Evolutionary conservation across 108 stramenopile species (phyloP).

Genomic region (Cyclostephanos tholiformis): DNA sequence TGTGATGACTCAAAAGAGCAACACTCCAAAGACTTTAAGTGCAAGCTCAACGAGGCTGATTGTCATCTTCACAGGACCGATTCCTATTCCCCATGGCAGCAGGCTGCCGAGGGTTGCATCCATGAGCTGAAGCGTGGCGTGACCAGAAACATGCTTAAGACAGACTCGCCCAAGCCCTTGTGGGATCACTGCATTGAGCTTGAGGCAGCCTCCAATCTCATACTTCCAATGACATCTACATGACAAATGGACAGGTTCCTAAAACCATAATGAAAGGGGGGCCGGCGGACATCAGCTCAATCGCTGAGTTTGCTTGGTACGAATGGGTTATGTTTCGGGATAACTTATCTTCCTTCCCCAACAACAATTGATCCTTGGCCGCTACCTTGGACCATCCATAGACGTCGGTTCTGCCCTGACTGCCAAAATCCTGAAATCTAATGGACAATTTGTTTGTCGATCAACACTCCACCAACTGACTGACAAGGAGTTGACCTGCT

Average conservation of each 20-base stretch:
- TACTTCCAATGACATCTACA: background rate
- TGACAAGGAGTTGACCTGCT: background rate
- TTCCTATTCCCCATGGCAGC: slow-evolving; percentile 26
- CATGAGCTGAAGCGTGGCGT: slow-evolving; percentile 34
- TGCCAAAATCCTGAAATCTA: slow-evolving; percentile 18
- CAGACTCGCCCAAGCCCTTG: slow-evolving; percentile 2
- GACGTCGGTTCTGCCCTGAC: slow-evolving; percentile 28
- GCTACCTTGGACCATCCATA: slow-evolving; percentile 11
- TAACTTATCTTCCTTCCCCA: background rate
- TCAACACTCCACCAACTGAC: background rate
- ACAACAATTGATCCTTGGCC: slow-evolving; percentile 5
- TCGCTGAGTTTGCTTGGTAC: no score
- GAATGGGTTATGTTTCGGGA: slow-evolving; percentile 5
- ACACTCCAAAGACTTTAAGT: slow-evolving; percentile 11
- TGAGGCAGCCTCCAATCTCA: no score
- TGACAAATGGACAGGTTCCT: slow-evolving; percentile 6
- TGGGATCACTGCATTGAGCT: slow-evolving; percentile 23
- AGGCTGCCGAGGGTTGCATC: slow-evolving; percentile 12
- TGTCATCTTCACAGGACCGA: slow-evolving; percentile 24
- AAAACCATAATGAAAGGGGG: slow-evolving; percentile 29
- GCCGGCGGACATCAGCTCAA: slow-evolving; percentile 8
- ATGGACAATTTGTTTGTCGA: slow-evolving; percentile 17
- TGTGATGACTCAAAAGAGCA: slow-evolving; percentile 35
- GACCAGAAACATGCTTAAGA: slow-evolving; percentile 4
- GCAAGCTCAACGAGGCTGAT: slow-evolving; percentile 29